Evolutionary conservation across 169 alveolate species (phyloP), one percentile per base, ranked within the genome.

Genomic region (Eimeria acervulina): DNA sequence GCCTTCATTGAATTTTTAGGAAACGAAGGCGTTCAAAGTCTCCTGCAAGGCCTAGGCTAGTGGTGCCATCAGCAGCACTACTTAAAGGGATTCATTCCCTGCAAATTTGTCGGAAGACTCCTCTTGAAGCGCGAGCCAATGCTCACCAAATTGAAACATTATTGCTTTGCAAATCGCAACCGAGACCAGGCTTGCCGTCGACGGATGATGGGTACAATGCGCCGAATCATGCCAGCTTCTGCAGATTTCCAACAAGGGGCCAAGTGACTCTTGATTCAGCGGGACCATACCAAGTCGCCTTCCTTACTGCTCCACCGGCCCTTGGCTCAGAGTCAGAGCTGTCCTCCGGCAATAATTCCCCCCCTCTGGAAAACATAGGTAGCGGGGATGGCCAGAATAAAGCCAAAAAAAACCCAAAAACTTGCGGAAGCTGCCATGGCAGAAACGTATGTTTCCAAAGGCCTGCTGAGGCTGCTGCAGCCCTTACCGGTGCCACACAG

Each of bases 261-360:
- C 87, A 36, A 17, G 33, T 12, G 59, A 12, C 52, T n/a, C 19
- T 33, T 1, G 52, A 17, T 76, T n/a, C 7, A 76, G 87, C 59
- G 10, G 33, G 36, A 21, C 26, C 33, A 21, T 33, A 6, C 15
- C 55, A 31, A 0, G 12, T 31, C 15, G 87, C 23, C 4, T 76
- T 76, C n/a, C 17, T 76, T 42, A 76, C 87, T 40, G 87, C 21
- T 21, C 87, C 87, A 38, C 28, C 55, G n/a, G 33, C 87, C 44
- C 38, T 17, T 76, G 61, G 28, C n/a, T 21, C 36, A 38, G 87
- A 6, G 87, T 1, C 81, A 36, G 51, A 7, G 28, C 10, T 70
- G 81, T 19, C 44, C 12, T n/a, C 42, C 44, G 28, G 40, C n/a
- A 70, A 70, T 42, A 26, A 70, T 26, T n/a, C 15, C 17, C 7